Conservation (phyloP, 2,329 filamentous ascomycete species). For the Cryphonectria parasitica region DNA sequence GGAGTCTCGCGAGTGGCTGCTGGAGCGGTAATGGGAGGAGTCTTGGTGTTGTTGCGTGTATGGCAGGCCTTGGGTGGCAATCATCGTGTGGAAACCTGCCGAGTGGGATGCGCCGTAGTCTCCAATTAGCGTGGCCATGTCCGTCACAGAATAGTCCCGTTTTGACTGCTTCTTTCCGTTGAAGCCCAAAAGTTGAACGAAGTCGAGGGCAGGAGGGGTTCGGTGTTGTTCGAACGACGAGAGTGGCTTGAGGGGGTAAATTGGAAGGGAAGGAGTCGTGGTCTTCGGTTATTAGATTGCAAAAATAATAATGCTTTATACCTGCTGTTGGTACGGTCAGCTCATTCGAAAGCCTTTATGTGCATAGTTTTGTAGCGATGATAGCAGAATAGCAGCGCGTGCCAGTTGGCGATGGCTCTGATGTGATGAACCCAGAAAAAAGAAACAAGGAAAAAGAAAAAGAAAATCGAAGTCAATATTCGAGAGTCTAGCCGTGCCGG, state of each 20-base stretch:
- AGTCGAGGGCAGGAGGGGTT: neutral
- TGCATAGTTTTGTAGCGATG: neutral
- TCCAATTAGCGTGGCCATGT: constrained; percentile 67
- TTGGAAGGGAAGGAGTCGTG: neutral
- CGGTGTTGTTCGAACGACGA: neutral
- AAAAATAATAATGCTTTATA: neutral
- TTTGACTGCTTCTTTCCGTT: neutral
- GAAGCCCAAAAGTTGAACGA: neutral
- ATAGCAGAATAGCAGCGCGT: neutral
- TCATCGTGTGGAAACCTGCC: constrained; percentile 72
- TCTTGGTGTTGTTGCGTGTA: constrained; percentile 52
- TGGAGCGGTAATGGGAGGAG: constrained; percentile 45
- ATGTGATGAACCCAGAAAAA: no score
- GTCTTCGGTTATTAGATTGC: neutral
- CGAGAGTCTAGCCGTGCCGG: neutral
- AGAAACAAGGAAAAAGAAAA: neutral
- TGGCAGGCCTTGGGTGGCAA: constrained; percentile 53
- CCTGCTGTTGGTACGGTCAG: neutral
- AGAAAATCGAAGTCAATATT: neutral
- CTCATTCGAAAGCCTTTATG: neutral
- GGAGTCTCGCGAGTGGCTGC: constrained; percentile 39
- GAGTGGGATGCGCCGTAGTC: constrained; percentile 73
- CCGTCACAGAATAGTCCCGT: constrained; percentile 37
- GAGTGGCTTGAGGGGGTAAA: neutral
- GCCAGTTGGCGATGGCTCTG: neutral